phyloP scores from a whole-genome alignment of 2,329 filamentous ascomycete species.

The Cladosporium colombiae region DNA sequence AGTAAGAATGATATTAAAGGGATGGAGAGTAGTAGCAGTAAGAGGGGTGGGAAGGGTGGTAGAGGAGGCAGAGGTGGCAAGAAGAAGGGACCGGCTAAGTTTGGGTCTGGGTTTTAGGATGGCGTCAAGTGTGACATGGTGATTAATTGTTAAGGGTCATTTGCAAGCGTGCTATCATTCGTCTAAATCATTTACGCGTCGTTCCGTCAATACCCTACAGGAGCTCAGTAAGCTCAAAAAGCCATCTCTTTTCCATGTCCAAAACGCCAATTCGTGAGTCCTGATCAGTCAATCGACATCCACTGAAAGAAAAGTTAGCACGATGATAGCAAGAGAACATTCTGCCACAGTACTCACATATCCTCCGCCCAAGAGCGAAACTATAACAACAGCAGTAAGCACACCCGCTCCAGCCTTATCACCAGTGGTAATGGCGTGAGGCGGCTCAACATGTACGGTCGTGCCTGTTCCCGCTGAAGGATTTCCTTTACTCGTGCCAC shows the following conservation, averaged over 20 bases:
- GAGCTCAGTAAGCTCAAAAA: neutral
- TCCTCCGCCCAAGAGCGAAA: constrained; percentile 12
- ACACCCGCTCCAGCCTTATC: constrained; percentile 70
- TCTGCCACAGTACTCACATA: neutral
- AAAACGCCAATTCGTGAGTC: constrained; percentile 3
- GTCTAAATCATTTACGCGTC: constrained; percentile 10
- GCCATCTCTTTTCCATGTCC: neutral
- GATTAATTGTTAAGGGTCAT: neutral
- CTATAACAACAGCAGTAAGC: constrained; percentile 59
- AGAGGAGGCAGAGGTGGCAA: constrained; percentile 2
- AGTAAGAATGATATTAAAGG: constrained; percentile 74
- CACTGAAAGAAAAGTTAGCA: constrained; percentile 7
- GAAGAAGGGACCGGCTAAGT: constrained; percentile 9
- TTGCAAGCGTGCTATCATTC: constrained; percentile 8
- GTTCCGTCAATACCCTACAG: neutral
- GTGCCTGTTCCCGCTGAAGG: constrained; percentile 43
- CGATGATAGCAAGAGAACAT: neutral
- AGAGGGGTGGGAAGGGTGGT: constrained; percentile 13
- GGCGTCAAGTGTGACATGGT: neutral
- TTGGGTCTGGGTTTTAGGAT: constrained; percentile 12
- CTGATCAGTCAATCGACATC: constrained; percentile 16
- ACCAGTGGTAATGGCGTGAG: constrained; percentile 50
- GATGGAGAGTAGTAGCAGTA: constrained; percentile 52
- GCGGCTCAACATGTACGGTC: constrained; percentile 27
- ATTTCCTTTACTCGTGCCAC: constrained; percentile 53